Base-by-base conservation (phyloP, 2,329 filamentous ascomycete genomes). In the Emericellopsis cladophorae region DNA sequence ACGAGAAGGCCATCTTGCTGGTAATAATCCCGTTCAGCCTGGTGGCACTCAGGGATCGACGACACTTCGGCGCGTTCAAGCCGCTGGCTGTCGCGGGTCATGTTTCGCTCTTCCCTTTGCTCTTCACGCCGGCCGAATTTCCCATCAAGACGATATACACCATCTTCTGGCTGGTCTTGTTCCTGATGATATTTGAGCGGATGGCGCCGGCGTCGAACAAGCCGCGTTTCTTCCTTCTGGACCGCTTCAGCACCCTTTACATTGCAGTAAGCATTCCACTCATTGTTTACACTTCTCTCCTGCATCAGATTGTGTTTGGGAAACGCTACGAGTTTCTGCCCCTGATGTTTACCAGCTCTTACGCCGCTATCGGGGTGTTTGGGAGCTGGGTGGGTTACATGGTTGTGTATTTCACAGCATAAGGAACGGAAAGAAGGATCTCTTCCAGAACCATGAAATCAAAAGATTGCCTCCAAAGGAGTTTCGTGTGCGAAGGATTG, bases 11-110 rank as follows among this genome's bases (percentile, higher is more conserved):
- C 2, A 84, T 98, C 43, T 73, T 98, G 18, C 75, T 96, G 16
- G 83, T 96, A 54, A 88, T 98, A 49, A 84, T 96, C 38, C 92
- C 92, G 0, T 96, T 96, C 67, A 93, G 85, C 50, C 73, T 98
- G 45, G 81, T 96, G 45, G 89, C 90, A 1, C 75, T 96, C 40
- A 84, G 83, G 57, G 89, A 96, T 58, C 78, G 92, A 40, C 80
- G 92, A 22, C 89, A 95, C 55, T 79, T 96, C 26, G 82, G 87
- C 44, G 90, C 90, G 1, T 98, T 96, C 64, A 76, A 87, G 21
- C 92, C 92, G 1, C 67, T 98, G 36, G 89, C 88, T 1, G 89
- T 98, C 0, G 84, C 92, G 0, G 90, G 92, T 12, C 88, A 98
- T 54, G 89, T 98, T 14, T 95, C 90, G 0, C 74, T 98, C 11